phyloP scores from a whole-genome alignment of 257 asterid species.

The Salvia hispanica region DNA sequence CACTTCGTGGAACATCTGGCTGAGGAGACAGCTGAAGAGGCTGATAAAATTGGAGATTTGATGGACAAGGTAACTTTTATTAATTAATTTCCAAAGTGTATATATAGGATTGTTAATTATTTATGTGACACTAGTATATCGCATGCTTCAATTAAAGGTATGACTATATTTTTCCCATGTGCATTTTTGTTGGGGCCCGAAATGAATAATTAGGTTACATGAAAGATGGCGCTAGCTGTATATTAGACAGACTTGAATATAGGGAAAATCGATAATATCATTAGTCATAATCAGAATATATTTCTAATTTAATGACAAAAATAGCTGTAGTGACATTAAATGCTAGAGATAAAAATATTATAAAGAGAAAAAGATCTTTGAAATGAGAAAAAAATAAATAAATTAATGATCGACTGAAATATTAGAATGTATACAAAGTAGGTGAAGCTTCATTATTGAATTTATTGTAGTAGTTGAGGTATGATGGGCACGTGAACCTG shows the following conservation, averaged over 20 bases:
- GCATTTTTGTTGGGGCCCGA: not conserved
- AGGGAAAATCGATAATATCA: too few relatives aligned
- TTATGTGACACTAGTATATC: not conserved
- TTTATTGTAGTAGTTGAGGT: not conserved
- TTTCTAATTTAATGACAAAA: too few relatives aligned
- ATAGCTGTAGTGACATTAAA: too few relatives aligned
- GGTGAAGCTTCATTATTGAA: not conserved
- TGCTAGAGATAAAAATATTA: too few relatives aligned
- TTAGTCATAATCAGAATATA: too few relatives aligned
- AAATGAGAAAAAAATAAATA: too few relatives aligned
- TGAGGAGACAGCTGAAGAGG: slow-evolving; percentile 45
- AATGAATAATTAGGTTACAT: not conserved
- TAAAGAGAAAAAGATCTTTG: too few relatives aligned
- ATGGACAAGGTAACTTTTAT: slow-evolving; percentile 44
- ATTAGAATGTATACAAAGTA: not conserved
- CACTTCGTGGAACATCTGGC: slow-evolving; percentile 38
- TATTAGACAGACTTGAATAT: too few relatives aligned
- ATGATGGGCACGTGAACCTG: slow-evolving; percentile 16
- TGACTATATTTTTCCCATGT: not conserved
- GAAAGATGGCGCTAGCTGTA: not conserved
- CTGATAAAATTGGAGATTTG: slow-evolving; percentile 42
- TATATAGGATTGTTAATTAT: too few relatives aligned
- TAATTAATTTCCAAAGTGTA: not conserved
- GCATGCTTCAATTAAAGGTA: not conserved
- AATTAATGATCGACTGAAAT: too few relatives aligned